Percentiles rank a stretch among this genome's conserved stretches.
Evolutionary conservation across 805 yeast species (phyloP).

Genomic region (Vanderwaltozyma verrucispora): DNA sequence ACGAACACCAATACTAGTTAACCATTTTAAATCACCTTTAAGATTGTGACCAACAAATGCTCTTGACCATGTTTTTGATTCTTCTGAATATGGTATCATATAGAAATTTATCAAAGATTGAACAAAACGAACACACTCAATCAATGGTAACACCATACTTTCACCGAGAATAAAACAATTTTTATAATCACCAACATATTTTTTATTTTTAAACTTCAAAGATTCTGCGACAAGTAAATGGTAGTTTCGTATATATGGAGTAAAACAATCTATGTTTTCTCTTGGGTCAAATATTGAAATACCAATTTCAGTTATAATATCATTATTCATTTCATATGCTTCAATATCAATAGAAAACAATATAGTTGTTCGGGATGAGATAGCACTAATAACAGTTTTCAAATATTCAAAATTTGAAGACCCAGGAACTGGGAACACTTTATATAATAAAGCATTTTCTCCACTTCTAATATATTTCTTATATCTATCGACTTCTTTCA

Average conservation of each 20-base stretch:
- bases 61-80: constrained; percentile 19
- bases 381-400: not conserved
- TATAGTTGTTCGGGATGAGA: constrained; percentile 9
- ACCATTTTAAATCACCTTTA: constrained; percentile 44
- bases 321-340: constrained; percentile 38
- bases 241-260: constrained; percentile 33
- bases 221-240: constrained; percentile 38
- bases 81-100: constrained; percentile 23
- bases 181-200: constrained; percentile 43
- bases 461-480: not conserved
- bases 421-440: not conserved
- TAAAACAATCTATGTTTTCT: constrained; percentile 28
- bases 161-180: constrained; percentile 39
- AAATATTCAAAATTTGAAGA: not conserved
- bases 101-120: constrained; percentile 37
- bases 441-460: not conserved
- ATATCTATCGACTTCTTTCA: not conserved
- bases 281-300: constrained; percentile 46
- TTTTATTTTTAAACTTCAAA: constrained; percentile 34
- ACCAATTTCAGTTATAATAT: constrained; percentile 44
- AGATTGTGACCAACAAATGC: constrained; percentile 52
- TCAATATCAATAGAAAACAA: constrained; percentile 44
- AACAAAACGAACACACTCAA: constrained; percentile 29
- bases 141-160: constrained; percentile 32
- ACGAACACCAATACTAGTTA: constrained; percentile 38